These are phyloP conservation scores for Dioscorea alata DNA, from an alignment of 106 monocot genomes.

Conservation along the genomic window DNA sequence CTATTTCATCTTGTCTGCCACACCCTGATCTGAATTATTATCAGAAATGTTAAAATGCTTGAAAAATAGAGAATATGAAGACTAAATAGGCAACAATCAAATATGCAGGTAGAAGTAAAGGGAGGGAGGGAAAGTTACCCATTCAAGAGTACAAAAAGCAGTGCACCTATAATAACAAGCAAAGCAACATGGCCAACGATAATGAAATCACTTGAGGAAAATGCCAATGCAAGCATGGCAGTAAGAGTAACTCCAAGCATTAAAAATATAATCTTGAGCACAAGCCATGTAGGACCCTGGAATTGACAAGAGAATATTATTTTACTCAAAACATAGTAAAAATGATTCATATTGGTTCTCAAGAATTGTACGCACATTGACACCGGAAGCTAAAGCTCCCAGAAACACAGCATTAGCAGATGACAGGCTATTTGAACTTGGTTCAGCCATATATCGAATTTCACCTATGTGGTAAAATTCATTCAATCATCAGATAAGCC, in stretches of 20 bases:
- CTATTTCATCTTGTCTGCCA: no score
- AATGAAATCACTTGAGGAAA: slow-evolving; percentile 63
- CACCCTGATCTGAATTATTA: background rate
- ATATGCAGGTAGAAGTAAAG: background rate
- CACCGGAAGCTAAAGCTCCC: slow-evolving; percentile 83
- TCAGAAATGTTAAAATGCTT: background rate
- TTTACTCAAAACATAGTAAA: background rate
- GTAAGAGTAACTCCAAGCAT: slow-evolving; percentile 62
- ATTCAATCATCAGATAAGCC: background rate
- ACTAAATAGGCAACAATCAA: background rate
- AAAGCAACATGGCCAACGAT: slow-evolving; percentile 65
- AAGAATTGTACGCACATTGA: slow-evolving; percentile 45
- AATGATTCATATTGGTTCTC: background rate
- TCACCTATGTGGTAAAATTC: background rate
- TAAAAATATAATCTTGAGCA: slow-evolving; percentile 63
- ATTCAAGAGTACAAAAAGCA: slow-evolving; percentile 75
- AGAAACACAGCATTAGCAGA: slow-evolving; percentile 71
- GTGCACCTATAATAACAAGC: slow-evolving; percentile 49
- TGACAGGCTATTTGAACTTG: slow-evolving; percentile 35
- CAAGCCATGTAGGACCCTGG: slow-evolving; percentile 75
- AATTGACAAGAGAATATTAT: slow-evolving; percentile 7
- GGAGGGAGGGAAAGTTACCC: slow-evolving; percentile 30
- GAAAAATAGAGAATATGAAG: background rate
- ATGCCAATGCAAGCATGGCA: slow-evolving; percentile 82
- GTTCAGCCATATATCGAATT: slow-evolving; percentile 23